Evolutionary conservation across 139 green algal genomes (phyloP), one percentile per base, ranked within the genome.

Genomic region (Chlorella sp.): DNA sequence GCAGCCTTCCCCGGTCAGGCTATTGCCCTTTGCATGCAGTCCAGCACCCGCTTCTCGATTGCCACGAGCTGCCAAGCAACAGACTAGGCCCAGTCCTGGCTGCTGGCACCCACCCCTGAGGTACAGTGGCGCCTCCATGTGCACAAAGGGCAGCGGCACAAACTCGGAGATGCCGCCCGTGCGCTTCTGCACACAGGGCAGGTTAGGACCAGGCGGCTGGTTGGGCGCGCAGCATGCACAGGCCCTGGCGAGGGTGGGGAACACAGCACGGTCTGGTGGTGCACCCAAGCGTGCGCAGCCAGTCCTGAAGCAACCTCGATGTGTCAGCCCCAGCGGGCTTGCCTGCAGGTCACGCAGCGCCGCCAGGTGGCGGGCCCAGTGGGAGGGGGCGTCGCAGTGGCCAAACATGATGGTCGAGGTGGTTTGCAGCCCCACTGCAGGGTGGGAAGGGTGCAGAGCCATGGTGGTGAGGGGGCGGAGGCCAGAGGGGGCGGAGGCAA

Each of bases 351-450:
- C 79, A 43, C 94, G 88, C 48, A 98, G 87, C 13, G 62, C 62
- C 19, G 91, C 75, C 64, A 98, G 86, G 87, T 98, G 95, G 2
- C 80, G 54, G 19, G 94, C 94, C 95, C 94, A 97, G 46, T 89
- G 48, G 22, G 56, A 30, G 0, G 89, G 87, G 0, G 83, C 58
- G 77, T 98, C 95, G 32, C 94, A 24, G 85, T 96, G 93, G 1
- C 95, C 95, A 90, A 97, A 98, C 96, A 98, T 98, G 78, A 98
- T 92, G 51, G 96, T 98, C 58, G 90, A 93, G 1, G 95, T 97
- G 62, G 95, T 97, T 36, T 34, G 83, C 58, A 98, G 85, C 24
- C 95, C 95, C 64, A 95, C 81, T 86, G 81, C 72, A 67, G 20
- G 2, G 28, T 22, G 6, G 11, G 51, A 40, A 34, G 75, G 2